These are phyloP conservation scores for Deinandra increscens DNA, from an alignment of 129 eudicot species.

Conservation along the genomic window DNA sequence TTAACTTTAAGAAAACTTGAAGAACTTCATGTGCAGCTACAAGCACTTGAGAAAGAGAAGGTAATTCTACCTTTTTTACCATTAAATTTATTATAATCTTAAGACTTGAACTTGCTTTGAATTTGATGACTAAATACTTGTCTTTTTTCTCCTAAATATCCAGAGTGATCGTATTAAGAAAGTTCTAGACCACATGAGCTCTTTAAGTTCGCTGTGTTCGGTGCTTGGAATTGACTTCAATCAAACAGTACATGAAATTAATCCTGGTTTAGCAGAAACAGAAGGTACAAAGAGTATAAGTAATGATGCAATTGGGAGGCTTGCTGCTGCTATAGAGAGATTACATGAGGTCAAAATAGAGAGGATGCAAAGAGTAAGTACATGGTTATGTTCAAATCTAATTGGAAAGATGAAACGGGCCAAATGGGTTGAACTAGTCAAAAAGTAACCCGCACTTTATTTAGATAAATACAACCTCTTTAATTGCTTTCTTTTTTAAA, in stretches of 20 bases:
- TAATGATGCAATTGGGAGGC: constrained; percentile 49
- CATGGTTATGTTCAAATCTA: background rate
- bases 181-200: constrained; percentile 51
- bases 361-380: constrained; percentile 71
- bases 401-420: background rate
- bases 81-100: background rate
- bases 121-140: background rate
- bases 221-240: constrained; percentile 84
- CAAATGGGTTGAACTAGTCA: background rate
- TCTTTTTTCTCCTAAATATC: constrained; percentile 24
- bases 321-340: constrained; percentile 55
- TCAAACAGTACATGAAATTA: constrained; percentile 57
- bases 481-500: background rate
- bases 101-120: background rate
- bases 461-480: background rate
- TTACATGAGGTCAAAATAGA: constrained; percentile 69
- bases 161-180: constrained; percentile 81
- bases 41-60: constrained; percentile 82
- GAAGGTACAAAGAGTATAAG: constrained; percentile 53
- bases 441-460: background rate
- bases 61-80: constrained; percentile 26
- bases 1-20: constrained; percentile 71
- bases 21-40: constrained; percentile 64
- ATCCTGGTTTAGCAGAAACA: constrained; percentile 62
- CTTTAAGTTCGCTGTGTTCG: constrained; percentile 61